phyloP scores from a whole-genome alignment of 495 filamentous ascomycete species.

The Darksidea phi region DNA sequence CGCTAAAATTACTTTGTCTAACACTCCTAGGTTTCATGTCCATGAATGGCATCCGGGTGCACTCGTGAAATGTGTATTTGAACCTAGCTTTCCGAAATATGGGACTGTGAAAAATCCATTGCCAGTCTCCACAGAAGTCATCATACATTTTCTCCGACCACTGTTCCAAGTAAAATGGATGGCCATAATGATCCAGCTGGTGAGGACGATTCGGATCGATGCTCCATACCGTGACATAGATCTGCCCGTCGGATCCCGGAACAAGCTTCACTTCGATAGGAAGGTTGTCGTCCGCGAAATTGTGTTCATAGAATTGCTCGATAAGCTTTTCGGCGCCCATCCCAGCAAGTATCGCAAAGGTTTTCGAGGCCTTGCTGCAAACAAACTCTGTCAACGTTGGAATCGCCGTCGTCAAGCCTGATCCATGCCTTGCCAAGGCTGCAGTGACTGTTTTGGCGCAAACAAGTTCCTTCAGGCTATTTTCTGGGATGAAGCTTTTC shows the following conservation, averaged over 20 bases:
- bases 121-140: background rate
- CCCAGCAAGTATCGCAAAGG: constrained; percentile 5
- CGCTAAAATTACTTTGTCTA: background rate
- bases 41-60: constrained; percentile 4
- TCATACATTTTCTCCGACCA: background rate
- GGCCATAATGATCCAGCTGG: background rate
- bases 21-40: background rate
- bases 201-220: background rate
- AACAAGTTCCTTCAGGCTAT: too few relatives aligned
- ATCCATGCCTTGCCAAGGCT: too few relatives aligned
- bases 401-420: background rate
- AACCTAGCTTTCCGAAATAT: constrained; percentile 1
- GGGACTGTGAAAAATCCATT: constrained; percentile 5
- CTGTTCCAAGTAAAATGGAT: background rate
- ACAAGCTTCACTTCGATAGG: background rate
- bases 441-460: too few relatives aligned
- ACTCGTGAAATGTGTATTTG: background rate
- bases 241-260: background rate
- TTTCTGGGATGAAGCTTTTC: too few relatives aligned
- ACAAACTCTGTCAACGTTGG: constrained; percentile 2
- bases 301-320: background rate
- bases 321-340: background rate
- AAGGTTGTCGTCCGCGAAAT: constrained; percentile 3
- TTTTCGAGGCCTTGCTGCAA: background rate
- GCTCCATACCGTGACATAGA: background rate